A percentile compares a stretch with the other conserved stretches of the same genome.
Evolutionary conservation across 2,329 filamentous ascomycete genomes (phyloP).

Genomic region (Capronia epimyces): DNA sequence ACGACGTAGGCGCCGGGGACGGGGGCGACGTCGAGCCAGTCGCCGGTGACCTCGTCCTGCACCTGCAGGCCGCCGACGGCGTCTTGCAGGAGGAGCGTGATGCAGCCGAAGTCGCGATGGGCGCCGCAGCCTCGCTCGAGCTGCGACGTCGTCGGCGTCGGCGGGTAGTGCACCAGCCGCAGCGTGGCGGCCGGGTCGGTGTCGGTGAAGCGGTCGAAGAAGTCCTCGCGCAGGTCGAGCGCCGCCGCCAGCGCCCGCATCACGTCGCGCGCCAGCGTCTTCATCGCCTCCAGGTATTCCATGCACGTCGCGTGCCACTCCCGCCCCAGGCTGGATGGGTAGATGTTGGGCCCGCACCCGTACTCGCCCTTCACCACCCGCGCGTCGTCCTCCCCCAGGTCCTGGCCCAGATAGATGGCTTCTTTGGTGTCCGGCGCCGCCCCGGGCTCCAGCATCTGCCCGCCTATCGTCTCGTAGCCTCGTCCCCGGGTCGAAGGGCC

Average conservation of each 20-base stretch:
- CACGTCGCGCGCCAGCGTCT: conserved; percentile 20
- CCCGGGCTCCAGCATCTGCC: conserved; percentile 19
- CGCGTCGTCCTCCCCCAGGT: conserved; percentile 9
- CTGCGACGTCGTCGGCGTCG: conserved; percentile 14
- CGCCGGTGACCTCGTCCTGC: conserved; percentile 34
- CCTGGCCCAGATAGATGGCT: conserved; percentile 16
- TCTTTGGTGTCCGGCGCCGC: conserved; percentile 21
- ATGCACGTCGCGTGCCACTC: conserved; percentile 13
- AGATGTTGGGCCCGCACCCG: conserved; percentile 8
- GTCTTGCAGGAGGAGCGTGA: conserved; percentile 34
- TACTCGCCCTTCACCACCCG: conserved; percentile 5
- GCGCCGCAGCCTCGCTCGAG: conserved; percentile 27
- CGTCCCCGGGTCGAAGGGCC: conserved; percentile 23
- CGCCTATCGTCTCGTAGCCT: conserved; percentile 39
- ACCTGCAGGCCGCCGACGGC: conserved; percentile 31
- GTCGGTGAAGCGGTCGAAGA: conserved; percentile 27
- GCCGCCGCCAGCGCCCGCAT: conserved; percentile 21
- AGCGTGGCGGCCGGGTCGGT: conserved; percentile 27
- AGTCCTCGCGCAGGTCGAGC: conserved; percentile 20
- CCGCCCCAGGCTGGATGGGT: background rate
- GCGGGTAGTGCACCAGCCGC: conserved; percentile 30
- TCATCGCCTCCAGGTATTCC: conserved; percentile 20
- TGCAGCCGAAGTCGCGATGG: conserved; percentile 34
- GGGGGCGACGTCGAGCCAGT: conserved; percentile 44
- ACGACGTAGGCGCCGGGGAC: conserved; percentile 33